Percentiles rank a stretch among this genome's conserved stretches.
phyloP scores from a whole-genome alignment of 768 basidiomycete species.

The Kwoniella europaea region DNA sequence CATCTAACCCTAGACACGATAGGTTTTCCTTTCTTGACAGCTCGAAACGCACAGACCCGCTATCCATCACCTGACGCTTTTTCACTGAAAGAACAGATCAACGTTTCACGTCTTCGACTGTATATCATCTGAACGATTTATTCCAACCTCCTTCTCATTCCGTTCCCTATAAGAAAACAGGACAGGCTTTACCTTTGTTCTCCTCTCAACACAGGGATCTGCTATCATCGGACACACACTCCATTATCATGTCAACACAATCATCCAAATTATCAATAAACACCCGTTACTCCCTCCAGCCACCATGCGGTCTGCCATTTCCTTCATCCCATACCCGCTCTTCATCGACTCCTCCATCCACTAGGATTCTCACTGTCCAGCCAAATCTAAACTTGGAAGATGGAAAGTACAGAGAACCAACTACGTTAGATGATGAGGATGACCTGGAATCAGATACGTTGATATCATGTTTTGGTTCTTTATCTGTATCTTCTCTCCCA shows the following conservation, averaged over 20 bases:
- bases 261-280: background rate
- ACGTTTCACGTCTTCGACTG: background rate
- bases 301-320: constrained; percentile 37
- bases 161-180: too few relatives aligned
- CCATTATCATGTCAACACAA: background rate
- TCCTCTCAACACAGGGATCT: background rate
- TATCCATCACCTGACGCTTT: background rate
- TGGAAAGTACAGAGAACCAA: constrained; percentile 15
- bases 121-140: background rate
- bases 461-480: constrained; percentile 36
- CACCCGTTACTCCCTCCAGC: constrained; percentile 37
- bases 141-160: background rate
- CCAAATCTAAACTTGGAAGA: background rate
- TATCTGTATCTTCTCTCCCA: constrained; percentile 24
- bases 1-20: too few relatives aligned
- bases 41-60: background rate
- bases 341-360: constrained; percentile 3
- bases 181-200: too few relatives aligned
- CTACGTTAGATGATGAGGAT: constrained; percentile 4
- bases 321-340: constrained; percentile 22
- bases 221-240: background rate
- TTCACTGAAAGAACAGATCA: background rate
- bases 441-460: constrained; percentile 30
- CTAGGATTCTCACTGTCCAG: constrained; percentile 2
- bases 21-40: background rate